A percentile compares a stretch with the other conserved stretches of the same genome.
Evolutionary conservation across 192 early-diverging fungal genomes (phyloP).

Genomic region (Coemansia sp.): DNA sequence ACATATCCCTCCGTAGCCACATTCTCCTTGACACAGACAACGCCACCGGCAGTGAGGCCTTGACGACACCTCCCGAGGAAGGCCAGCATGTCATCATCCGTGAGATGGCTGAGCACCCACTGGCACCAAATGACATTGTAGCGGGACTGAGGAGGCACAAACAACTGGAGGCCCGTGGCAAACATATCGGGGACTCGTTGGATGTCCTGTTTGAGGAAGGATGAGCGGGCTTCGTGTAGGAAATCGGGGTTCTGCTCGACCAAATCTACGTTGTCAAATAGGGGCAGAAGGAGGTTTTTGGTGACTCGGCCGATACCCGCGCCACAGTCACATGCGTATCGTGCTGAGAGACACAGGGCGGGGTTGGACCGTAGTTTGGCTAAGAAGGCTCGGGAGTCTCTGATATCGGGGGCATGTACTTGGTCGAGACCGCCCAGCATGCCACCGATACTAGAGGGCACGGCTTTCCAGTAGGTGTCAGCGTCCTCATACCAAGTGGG

Average conservation of each 20-base stretch:
- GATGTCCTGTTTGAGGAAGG: constrained; percentile 61
- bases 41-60: constrained; percentile 63
- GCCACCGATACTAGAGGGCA: constrained; percentile 55
- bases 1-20: constrained; percentile 61
- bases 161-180: constrained; percentile 79
- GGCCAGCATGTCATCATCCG: constrained; percentile 78
- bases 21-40: constrained; percentile 95
- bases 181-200: constrained; percentile 67
- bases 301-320: constrained; percentile 95
- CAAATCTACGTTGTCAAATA: constrained; percentile 85
- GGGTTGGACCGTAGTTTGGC: constrained; percentile 10
- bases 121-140: constrained; percentile 99
- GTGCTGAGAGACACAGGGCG: background rate
- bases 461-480: constrained; percentile 54
- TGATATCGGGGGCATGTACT: constrained; percentile 72
- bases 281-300: constrained; percentile 73
- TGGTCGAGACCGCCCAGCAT: constrained; percentile 87
- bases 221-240: constrained; percentile 64
- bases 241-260: constrained; percentile 84
- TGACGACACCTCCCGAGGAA: constrained; percentile 78
- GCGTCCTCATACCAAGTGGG: constrained; percentile 68
- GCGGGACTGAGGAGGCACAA: constrained; percentile 60
- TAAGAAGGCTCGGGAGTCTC: constrained; percentile 67
- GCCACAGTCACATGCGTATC: constrained; percentile 76
- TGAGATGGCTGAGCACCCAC: constrained; percentile 94